These are phyloP conservation scores for Psilocybe mexicana DNA, from an alignment of 1,284 basidiomycete species.

Conservation along the genomic window DNA sequence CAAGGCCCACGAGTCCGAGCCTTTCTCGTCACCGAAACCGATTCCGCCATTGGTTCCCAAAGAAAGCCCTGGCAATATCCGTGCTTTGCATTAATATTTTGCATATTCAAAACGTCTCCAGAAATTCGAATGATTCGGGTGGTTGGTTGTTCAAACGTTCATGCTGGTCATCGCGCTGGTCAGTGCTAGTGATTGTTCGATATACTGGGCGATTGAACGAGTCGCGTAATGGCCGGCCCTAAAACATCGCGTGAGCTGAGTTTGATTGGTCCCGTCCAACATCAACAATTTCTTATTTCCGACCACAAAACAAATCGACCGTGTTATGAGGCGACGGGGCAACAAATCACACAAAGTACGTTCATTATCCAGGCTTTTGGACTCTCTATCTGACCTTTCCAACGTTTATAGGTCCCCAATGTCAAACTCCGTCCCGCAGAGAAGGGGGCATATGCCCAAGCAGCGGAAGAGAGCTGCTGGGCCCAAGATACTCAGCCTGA, in stretches of 20 bases:
- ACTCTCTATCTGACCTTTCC: neutral
- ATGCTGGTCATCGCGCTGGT: too few relatives aligned
- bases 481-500: conserved; percentile 42
- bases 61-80: too few relatives aligned
- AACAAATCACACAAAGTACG: conserved; percentile 32
- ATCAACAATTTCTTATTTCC: conserved; percentile 1
- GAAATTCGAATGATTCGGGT: too few relatives aligned
- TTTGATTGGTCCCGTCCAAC: neutral
- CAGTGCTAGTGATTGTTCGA: too few relatives aligned
- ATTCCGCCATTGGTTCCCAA: too few relatives aligned
- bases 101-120: too few relatives aligned
- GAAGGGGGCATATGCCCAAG: conserved; percentile 33
- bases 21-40: too few relatives aligned
- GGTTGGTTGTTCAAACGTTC: too few relatives aligned
- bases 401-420: conserved; percentile 60
- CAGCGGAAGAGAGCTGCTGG: conserved; percentile 32
- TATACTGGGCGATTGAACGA: neutral
- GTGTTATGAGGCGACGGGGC: conserved; percentile 26
- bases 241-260: conserved; percentile 1
- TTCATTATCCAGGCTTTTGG: neutral
- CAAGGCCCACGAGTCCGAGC: too few relatives aligned
- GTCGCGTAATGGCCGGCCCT: conserved; percentile 9
- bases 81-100: too few relatives aligned
- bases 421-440: conserved; percentile 73
- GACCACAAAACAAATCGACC: neutral